Evolutionary conservation across 2,329 filamentous ascomycete species (phyloP).

Genomic region (Sclerotinia trifoliorum): DNA sequence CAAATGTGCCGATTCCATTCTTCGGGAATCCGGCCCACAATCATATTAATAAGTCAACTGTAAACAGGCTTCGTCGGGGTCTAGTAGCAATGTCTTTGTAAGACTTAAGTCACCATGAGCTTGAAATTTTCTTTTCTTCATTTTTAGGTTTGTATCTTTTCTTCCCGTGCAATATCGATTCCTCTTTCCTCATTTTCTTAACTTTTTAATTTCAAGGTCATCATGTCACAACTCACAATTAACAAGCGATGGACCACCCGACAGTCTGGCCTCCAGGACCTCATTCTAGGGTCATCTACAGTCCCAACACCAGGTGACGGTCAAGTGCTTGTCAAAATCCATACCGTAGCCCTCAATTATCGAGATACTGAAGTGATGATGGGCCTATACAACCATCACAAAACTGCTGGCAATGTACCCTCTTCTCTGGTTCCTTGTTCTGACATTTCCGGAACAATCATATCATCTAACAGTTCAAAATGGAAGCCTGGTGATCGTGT

Average conservation of each 20-base stretch:
- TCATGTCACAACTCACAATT: constrained; percentile 29
- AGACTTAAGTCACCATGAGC: background rate
- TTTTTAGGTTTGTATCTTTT: background rate
- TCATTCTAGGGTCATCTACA: constrained; percentile 46
- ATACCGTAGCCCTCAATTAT: constrained; percentile 36
- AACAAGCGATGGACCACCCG: constrained; percentile 54
- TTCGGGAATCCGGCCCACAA: constrained; percentile 11
- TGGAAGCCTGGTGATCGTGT: constrained; percentile 64
- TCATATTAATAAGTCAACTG: background rate
- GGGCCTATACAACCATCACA: constrained; percentile 61
- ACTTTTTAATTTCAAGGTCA: background rate
- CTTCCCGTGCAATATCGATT: background rate
- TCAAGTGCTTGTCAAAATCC: constrained; percentile 44
- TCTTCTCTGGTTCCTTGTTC: constrained; percentile 56
- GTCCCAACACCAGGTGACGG: constrained; percentile 50
- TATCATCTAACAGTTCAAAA: constrained; percentile 46
- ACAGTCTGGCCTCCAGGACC: constrained; percentile 56
- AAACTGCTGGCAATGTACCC: constrained; percentile 45
- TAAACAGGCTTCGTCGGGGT: constrained; percentile 8
- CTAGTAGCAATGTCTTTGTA: constrained; percentile 12
- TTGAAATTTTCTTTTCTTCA: background rate
- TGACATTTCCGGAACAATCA: constrained; percentile 66
- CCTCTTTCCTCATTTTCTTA: too few species aligned
- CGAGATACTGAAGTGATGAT: constrained; percentile 35
- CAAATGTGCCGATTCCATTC: constrained; percentile 10